Percentiles rank a stretch among this genome's conserved stretches.
Conservation (phyloP, 2,329 filamentous ascomycete genomes). For the Fusarium secorum region DNA sequence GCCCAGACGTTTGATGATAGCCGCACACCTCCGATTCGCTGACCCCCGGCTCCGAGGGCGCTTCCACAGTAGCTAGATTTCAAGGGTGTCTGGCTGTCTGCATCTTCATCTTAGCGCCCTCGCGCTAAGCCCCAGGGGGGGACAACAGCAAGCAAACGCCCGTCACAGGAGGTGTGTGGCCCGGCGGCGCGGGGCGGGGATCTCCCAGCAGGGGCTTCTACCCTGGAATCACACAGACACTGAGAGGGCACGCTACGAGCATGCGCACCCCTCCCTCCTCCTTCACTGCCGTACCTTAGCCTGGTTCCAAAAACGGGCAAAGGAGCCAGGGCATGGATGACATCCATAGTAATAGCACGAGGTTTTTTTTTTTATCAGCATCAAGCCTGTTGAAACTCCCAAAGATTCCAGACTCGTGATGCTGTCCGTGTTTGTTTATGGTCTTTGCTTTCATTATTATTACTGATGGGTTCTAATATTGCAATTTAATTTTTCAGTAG, state of each 20-base stretch:
- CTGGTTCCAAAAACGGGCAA: constrained; percentile 7
- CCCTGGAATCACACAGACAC: constrained; percentile 5
- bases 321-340: background rate
- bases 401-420: background rate
- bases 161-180: constrained; percentile 8
- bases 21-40: constrained; percentile 1
- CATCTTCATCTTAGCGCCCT: background rate
- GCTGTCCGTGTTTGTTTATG: constrained; percentile 15
- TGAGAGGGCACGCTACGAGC: background rate
- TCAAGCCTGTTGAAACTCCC: constrained; percentile 19
- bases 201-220: constrained; percentile 19
- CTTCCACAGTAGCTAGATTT: background rate
- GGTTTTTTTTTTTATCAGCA: constrained; percentile 25
- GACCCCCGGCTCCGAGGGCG: background rate
- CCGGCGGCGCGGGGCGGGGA: constrained; percentile 25
- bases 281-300: background rate
- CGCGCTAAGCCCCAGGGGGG: constrained; percentile 25
- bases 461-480: constrained; percentile 5
- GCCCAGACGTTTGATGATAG: constrained; percentile 22
- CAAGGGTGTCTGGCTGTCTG: constrained; percentile 6
- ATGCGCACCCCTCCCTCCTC: constrained; percentile 12
- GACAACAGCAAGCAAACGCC: constrained; percentile 28
- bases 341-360: constrained; percentile 5
- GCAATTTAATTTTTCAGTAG: background rate
- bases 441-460: constrained; percentile 18